These are phyloP conservation scores for Gonium pectorale DNA, from an alignment of 139 green algal species.

Conservation along the genomic window DNA sequence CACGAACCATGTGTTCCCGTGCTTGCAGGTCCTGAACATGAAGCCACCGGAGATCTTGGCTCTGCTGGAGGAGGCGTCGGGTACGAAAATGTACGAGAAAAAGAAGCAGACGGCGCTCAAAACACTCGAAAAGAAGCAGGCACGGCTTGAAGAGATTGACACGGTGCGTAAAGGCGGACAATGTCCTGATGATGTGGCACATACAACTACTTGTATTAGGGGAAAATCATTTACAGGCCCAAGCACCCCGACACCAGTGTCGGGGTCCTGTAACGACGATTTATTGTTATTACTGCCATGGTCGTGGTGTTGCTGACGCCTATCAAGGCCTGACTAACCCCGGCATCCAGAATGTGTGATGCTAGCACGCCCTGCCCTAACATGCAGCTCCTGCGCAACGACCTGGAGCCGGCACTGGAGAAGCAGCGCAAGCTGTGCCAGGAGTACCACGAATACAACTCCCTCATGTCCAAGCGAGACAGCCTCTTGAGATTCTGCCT, in stretches of 20 bases:
- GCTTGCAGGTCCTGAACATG: conserved; percentile 97
- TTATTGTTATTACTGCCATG: no score
- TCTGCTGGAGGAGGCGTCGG: conserved; percentile 97
- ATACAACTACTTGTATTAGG: no score
- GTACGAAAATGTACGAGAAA: conserved; percentile 98
- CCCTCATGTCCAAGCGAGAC: conserved; percentile 52
- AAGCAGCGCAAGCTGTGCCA: conserved; percentile 84
- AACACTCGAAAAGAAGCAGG: conserved; percentile 97
- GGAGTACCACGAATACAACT: conserved; percentile 88
- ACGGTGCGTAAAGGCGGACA: no score
- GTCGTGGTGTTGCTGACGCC: no score
- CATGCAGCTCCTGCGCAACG: conserved; percentile 85
- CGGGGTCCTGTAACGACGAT: no score
- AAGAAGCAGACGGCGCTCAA: conserved; percentile 91
- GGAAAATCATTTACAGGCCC: no score
- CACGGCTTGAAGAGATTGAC: conserved; percentile 97
- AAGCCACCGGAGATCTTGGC: conserved; percentile 97
- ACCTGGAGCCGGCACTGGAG: conserved; percentile 92
- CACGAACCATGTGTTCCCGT: background rate
- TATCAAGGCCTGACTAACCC: no score
- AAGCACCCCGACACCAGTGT: no score
- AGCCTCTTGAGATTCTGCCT: conserved; percentile 87
- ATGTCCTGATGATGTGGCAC: no score
- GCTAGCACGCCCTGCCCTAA: no score
- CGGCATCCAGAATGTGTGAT: no score